Evolutionary conservation across 2,329 filamentous ascomycete genomes (phyloP), one percentile per base, ranked within the genome.

Genomic region (Ascochyta rabiei): DNA sequence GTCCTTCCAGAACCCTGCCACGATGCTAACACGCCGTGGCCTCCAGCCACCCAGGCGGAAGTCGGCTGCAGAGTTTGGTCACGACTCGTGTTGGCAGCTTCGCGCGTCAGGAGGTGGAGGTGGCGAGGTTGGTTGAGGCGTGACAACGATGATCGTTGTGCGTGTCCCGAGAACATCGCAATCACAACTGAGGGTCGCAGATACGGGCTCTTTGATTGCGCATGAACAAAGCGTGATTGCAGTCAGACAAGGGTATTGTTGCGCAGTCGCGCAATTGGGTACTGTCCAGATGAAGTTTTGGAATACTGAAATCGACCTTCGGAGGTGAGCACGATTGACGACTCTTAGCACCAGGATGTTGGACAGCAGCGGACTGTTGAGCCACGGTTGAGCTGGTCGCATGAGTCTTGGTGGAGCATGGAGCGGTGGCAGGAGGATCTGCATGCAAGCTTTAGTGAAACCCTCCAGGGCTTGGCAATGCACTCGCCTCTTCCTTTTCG

Each of bases 371-470:
- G 52, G 41, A 55, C 48, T 58, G 57, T 63, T 67, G 61, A 55
- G 59, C 53, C 35, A 56, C 40, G 45, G 48, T 54, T 59, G 59
- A 58, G 61, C 48, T 63, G 62, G 60, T 62, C 45, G 63, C 63
- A 66, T 61, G 57, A 41, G 40, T 48, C 56, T 58, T 53, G 51
- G 28, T 50, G 48, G 45, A 59, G 43, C 26, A 57, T 59, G 57
- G 57, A 66, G 58, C 59, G 18, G 52, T 55, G 52, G 52, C 52
- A 55, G 46, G 50, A 48, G 52, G 48, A 66, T 64, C 57, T 69
- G 62, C 65, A 60, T 49, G 59, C 52, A 59, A 51, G 38, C 48
- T 45, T 40, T 18, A 39, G 56, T 64, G 63, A 66, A 66, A 62
- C 49, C 33, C 28, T 61, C 66, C 53, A 63, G 61, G 33, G 28